Conservation (phyloP, 768 basidiomycete genomes). For the Cubamyces sp. region DNA sequence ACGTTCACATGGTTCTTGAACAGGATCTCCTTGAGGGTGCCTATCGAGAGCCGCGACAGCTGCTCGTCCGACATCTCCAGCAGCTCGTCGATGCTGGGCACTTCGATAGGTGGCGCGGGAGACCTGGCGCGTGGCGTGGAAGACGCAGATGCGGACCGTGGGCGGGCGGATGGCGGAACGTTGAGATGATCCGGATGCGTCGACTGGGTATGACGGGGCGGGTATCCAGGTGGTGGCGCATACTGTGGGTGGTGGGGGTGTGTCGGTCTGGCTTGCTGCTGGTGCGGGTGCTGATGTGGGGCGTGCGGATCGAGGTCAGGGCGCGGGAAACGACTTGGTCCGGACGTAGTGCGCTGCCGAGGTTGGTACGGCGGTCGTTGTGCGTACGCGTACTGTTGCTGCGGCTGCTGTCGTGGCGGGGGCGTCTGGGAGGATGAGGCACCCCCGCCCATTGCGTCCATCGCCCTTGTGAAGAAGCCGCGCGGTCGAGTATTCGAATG, state of each 20-base stretch:
- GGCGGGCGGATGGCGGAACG: conserved; percentile 31
- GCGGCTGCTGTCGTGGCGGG: conserved; percentile 21
- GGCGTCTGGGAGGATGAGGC: conserved; percentile 32
- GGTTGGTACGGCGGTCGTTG: conserved; percentile 29
- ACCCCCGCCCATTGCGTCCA: conserved; percentile 34
- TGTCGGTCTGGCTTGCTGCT: conserved; percentile 10
- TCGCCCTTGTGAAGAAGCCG: conserved; percentile 51
- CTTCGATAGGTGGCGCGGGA: conserved; percentile 32
- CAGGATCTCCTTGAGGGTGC: conserved; percentile 76
- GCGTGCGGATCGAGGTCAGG: conserved; percentile 63
- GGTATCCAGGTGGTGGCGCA: conserved; percentile 8
- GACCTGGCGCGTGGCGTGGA: conserved; percentile 11
- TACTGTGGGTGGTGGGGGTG: not conserved
- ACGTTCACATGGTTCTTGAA: conserved; percentile 77
- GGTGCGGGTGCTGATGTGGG: conserved; percentile 14
- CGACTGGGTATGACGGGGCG: conserved; percentile 17
- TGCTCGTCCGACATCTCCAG: conserved; percentile 61
- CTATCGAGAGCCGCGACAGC: conserved; percentile 66
- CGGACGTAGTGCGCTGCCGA: conserved; percentile 34
- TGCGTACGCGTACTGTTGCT: conserved; percentile 7
- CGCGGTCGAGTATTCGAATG: conserved; percentile 36
- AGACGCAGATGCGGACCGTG: conserved; percentile 47
- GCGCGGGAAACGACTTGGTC: conserved; percentile 48
- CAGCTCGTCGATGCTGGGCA: conserved; percentile 70
- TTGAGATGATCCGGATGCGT: conserved; percentile 26